Percentiles rank a stretch among this genome's conserved stretches.
phyloP scores from a whole-genome alignment of 2,329 filamentous ascomycete species.

The Podosphaera xanthii region DNA sequence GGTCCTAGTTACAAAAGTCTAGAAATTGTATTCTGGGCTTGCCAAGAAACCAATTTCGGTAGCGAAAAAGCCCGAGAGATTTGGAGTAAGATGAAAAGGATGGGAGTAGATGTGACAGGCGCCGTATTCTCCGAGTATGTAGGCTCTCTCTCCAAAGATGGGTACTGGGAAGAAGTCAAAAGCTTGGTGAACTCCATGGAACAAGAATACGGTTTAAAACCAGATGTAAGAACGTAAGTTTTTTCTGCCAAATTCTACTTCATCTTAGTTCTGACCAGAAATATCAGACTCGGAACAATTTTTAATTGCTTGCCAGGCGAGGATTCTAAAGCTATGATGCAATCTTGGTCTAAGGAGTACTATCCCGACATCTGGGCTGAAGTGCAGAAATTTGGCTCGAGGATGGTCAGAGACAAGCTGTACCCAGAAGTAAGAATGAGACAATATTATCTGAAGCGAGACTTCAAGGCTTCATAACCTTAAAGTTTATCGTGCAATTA shows the following conservation, averaged over 20 bases:
- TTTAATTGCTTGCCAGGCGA: slow-evolving; percentile 51
- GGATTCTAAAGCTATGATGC: slow-evolving; percentile 43
- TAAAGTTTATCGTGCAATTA: not conserved
- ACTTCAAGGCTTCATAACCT: not conserved
- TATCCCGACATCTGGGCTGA: slow-evolving; percentile 49
- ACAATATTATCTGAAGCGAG: not conserved
- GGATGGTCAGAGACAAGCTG: not conserved
- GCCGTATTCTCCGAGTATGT: slow-evolving; percentile 56
- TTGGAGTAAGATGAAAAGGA: slow-evolving; percentile 45
- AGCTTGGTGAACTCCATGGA: slow-evolving; percentile 44
- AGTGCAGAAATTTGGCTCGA: slow-evolving; percentile 20
- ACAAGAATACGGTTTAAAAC: slow-evolving; percentile 38
- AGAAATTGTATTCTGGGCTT: slow-evolving; percentile 57
- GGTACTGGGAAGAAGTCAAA: slow-evolving; percentile 43
- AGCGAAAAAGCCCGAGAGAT: slow-evolving; percentile 39
- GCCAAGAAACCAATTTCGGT: slow-evolving; percentile 37
- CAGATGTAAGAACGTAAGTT: slow-evolving; percentile 50
- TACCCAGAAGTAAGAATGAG: not conserved
- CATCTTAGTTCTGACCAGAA: not conserved
- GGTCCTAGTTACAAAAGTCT: slow-evolving; percentile 68
- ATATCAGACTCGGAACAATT: slow-evolving; percentile 42
- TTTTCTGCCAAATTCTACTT: not conserved
- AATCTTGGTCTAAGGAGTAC: slow-evolving; percentile 46
- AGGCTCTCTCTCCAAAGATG: slow-evolving; percentile 51
- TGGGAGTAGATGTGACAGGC: slow-evolving; percentile 59